phyloP scores from a whole-genome alignment of 2,329 filamentous ascomycete species.

The Tolypocladium tundrense region DNA sequence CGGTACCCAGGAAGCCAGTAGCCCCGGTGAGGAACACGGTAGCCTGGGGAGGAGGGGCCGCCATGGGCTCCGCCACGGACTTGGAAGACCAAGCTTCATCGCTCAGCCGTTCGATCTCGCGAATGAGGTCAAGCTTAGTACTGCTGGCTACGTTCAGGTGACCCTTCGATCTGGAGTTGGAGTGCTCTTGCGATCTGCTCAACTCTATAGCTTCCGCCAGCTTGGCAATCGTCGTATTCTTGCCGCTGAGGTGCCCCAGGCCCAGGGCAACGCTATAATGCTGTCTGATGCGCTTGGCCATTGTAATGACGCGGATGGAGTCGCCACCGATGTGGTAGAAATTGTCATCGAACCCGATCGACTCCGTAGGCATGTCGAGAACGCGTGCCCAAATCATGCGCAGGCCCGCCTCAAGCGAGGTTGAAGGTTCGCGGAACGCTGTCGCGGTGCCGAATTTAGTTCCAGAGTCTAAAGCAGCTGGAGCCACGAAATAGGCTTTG shows the following conservation, averaged over 20 bases:
- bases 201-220: neutral
- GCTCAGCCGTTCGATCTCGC: neutral
- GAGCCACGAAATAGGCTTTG: neutral
- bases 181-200: neutral
- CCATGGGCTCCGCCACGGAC: no score
- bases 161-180: neutral
- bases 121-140: neutral
- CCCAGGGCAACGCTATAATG: neutral
- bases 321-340: slow-evolving; percentile 9
- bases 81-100: neutral
- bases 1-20: slow-evolving; percentile 64
- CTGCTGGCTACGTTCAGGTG: neutral
- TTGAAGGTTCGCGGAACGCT: neutral
- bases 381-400: slow-evolving; percentile 8
- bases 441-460: neutral
- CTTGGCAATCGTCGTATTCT: neutral
- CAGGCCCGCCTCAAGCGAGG: slow-evolving; percentile 7
- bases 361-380: slow-evolving; percentile 2
- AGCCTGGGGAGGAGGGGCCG: neutral
- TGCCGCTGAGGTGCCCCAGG: neutral
- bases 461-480: neutral
- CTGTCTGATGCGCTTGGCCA: neutral
- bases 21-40: slow-evolving; percentile 77
- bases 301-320: slow-evolving; percentile 3
- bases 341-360: slow-evolving; percentile 7